Percentiles rank a stretch among this genome's conserved stretches.
These are phyloP conservation scores for Tylopilus balloui DNA, from an alignment of 768 basidiomycete genomes.

Conservation along the genomic window DNA sequence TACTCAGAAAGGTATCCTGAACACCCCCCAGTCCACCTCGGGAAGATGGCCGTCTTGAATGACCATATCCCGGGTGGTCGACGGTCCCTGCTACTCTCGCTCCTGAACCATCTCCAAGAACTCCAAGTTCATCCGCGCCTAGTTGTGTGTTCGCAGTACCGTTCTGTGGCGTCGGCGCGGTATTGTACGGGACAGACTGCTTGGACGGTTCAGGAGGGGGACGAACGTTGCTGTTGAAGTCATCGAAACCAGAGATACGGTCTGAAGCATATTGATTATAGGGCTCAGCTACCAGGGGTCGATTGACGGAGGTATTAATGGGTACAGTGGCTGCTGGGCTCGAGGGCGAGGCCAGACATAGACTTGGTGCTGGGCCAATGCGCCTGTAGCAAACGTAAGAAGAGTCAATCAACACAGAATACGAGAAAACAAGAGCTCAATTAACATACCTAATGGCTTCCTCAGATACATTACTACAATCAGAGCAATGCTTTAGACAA, in stretches of 20 bases:
- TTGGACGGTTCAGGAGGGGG: constrained; percentile 10
- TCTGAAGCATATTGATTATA: constrained; percentile 7
- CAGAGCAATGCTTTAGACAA: not conserved
- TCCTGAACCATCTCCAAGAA: constrained; percentile 10
- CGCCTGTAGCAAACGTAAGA: constrained; percentile 31
- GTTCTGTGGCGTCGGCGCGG: constrained; percentile 25
- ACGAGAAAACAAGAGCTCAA: not conserved
- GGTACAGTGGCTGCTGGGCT: constrained; percentile 30
- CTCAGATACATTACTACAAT: constrained; percentile 58
- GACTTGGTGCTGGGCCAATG: constrained; percentile 45
- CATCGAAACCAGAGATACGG: constrained; percentile 7
- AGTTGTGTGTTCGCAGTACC: constrained; percentile 10
- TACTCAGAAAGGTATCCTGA: constrained; percentile 8
- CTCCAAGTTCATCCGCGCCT: constrained; percentile 23
- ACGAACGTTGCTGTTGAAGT: constrained; percentile 6
- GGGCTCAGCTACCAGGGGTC: constrained; percentile 22
- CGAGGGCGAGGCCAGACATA: constrained; percentile 30
- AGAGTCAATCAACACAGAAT: not conserved
- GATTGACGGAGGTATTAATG: constrained; percentile 21
- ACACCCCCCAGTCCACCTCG: constrained; percentile 22
- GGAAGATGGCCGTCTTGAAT: constrained; percentile 12
- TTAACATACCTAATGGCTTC: constrained; percentile 55
- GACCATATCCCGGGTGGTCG: constrained; percentile 28
- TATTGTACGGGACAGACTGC: constrained; percentile 30
- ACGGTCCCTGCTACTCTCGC: constrained; percentile 16